phyloP scores from a whole-genome alignment of 208 protist species.

The Porcisia deanei region DNA sequence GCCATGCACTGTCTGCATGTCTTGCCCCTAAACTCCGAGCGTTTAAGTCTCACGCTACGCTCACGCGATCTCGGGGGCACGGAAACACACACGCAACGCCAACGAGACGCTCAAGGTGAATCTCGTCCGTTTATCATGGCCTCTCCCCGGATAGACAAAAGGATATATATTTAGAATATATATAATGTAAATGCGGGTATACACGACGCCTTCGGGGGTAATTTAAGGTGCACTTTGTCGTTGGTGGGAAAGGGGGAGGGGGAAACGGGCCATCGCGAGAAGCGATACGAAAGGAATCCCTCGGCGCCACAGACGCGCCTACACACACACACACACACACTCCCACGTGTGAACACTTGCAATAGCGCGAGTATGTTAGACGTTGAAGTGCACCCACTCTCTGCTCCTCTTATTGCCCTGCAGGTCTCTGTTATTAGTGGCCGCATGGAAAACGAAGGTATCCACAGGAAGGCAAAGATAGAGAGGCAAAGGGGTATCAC shows the following conservation, averaged over 20 bases:
- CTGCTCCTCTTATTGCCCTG: background rate
- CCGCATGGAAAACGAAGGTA: background rate
- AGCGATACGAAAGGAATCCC: background rate
- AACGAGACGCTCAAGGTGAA: background rate
- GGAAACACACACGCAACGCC: background rate
- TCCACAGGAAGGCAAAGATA: background rate
- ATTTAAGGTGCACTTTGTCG: background rate
- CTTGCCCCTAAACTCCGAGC: background rate
- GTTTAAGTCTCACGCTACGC: background rate
- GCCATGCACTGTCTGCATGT: too few species aligned
- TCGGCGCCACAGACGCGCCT: background rate
- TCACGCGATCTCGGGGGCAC: background rate
- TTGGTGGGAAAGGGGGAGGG: background rate
- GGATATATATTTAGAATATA: too few species aligned
- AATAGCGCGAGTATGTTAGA: background rate
- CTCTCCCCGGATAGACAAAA: background rate
- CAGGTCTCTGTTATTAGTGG: background rate
- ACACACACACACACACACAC: slow-evolving; percentile 1
- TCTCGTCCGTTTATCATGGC: background rate
- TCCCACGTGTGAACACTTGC: background rate
- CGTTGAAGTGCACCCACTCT: background rate
- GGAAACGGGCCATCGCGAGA: background rate
- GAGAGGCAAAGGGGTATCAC: background rate
- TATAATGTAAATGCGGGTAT: too few species aligned
- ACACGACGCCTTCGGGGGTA: too few species aligned